Evolutionary conservation across 345 rosid species (phyloP), one percentile per base, ranked within the genome.

Genomic region (Garcia nutans): DNA sequence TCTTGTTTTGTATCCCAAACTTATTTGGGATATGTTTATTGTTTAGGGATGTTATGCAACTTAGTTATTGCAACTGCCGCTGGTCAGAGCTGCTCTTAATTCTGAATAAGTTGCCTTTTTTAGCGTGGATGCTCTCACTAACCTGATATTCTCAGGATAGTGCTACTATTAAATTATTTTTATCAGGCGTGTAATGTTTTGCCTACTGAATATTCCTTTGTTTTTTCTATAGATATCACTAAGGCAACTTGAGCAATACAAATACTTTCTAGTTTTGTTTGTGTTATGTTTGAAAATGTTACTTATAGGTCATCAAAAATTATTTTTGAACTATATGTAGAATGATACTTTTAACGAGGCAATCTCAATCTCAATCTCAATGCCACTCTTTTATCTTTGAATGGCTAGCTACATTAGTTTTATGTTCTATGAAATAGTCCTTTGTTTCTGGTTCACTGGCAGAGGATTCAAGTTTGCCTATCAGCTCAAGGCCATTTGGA

Each of bases 31-130:
- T 41, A 52, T 71, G 75, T 71, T 69, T 28, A 68, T 68, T 56
- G 20, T 54, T 78, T 68, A 70, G 76, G 68, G 50, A 57, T 44
- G 79, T 75, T 65, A 52, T 74, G 65, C 79, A 55, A 74, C 71
- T 63, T 55, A 57, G 41, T 69, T 50, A 69, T 71, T 80, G 54
- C 59, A 70, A 57, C 70, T 56, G 37, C 52, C 52, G 52, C 59
- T 68, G 28, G 22, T 60, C 47, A 61, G 45, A 71, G 65, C 65
- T 23, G 54, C 58, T 65, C 59, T 54, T n/a, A 67, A 65, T 73
- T 63, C 65, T 44, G 76, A 83, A 83, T 83, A 79, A 79, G 70
- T 74, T 61, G 17, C 72, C 59, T 28, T 52, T 19, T 9, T 52
- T 22, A 52, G 41, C 60, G 16, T 69, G 71, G 19, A 67, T 45